phyloP scores from a whole-genome alignment of 2,329 filamentous ascomycete genomes.

The Zarea fungicola region DNA sequence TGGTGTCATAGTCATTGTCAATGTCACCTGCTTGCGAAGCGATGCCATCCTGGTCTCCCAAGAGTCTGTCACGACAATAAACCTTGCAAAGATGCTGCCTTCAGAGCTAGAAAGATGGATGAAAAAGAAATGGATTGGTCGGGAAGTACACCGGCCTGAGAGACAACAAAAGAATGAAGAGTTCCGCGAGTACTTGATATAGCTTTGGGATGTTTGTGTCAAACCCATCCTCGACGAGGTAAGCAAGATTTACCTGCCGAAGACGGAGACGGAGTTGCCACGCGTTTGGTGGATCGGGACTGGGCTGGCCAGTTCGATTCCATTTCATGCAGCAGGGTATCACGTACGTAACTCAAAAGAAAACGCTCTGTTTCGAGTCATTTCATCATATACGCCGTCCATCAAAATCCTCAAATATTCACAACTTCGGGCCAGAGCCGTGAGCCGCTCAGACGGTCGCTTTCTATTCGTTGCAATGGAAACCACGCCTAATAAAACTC shows the following conservation, averaged over 20 bases:
- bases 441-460: too few relatives aligned
- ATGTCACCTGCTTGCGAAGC: background rate
- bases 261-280: background rate
- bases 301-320: background rate
- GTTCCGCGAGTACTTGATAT: background rate
- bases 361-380: background rate
- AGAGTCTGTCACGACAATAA: background rate
- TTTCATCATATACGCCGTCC: background rate
- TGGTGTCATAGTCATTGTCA: background rate
- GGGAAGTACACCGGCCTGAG: background rate
- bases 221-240: background rate
- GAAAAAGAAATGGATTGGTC: too few relatives aligned
- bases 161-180: background rate
- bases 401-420: conserved; percentile 13
- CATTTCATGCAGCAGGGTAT: background rate
- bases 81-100: background rate
- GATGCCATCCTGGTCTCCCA: background rate
- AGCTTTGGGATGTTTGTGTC: background rate
- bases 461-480: too few relatives aligned
- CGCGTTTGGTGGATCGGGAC: background rate
- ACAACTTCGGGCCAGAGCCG: too few relatives aligned
- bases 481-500: too few relatives aligned
- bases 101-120: background rate
- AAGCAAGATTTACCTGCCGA: too few relatives aligned
- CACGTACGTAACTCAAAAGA: background rate